Conservation (phyloP, 164 flowering plant species). For the Berberis thunbergii region DNA sequence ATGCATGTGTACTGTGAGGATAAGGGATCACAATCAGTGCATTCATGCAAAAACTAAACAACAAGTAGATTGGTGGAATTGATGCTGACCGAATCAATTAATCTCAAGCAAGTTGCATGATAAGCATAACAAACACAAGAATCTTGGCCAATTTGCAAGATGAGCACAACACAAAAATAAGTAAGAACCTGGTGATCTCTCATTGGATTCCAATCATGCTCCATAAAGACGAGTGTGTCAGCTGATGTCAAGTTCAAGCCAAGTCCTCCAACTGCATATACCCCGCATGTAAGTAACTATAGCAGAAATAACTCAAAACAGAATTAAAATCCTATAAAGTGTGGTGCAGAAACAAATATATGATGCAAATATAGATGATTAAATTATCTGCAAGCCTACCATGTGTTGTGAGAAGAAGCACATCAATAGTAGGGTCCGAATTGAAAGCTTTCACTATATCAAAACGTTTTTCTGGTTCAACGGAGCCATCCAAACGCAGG, state of each 20-base stretch:
- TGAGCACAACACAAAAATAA: background rate
- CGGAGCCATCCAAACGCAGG: conserved; percentile 94
- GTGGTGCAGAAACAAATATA: background rate
- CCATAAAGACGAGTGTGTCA: conserved; percentile 93
- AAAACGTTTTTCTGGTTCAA: conserved; percentile 85
- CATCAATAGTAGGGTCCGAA: conserved; percentile 98
- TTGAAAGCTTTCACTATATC: conserved; percentile 95
- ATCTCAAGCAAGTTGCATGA: background rate
- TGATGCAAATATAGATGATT: background rate
- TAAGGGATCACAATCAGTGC: too few relatives aligned
- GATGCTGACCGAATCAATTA: too few relatives aligned
- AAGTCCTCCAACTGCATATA: conserved; percentile 87
- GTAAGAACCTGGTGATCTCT: conserved; percentile 87
- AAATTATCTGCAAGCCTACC: conserved; percentile 31
- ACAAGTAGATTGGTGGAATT: too few relatives aligned
- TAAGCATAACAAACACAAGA: background rate
- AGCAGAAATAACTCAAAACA: background rate
- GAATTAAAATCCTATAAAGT: background rate
- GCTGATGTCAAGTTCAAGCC: conserved; percentile 98
- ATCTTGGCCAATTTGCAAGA: background rate
- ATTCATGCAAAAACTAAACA: too few relatives aligned
- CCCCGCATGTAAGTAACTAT: conserved; percentile 2
- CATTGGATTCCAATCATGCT: conserved; percentile 99
- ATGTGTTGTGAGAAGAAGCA: conserved; percentile 88
- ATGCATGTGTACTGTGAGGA: too few relatives aligned